Evolutionary conservation across 2,329 filamentous ascomycete genomes (phyloP).

Genomic region (Microdochium paspali): DNA sequence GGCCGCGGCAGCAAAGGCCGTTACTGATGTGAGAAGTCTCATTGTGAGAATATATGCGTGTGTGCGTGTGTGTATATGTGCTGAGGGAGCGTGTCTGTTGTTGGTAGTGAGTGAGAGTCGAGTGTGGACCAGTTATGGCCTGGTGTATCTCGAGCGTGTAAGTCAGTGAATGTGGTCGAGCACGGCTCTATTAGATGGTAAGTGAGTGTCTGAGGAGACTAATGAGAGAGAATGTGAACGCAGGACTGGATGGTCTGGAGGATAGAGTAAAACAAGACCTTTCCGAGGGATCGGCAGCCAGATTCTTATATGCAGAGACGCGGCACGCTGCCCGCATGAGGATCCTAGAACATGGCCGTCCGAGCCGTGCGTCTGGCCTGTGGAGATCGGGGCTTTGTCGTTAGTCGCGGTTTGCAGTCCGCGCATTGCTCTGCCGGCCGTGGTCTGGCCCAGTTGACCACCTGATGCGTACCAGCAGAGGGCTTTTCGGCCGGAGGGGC

Average conservation of each 20-base stretch:
- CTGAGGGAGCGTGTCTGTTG: not conserved
- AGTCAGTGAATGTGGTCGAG: not conserved
- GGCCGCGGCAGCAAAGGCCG: not conserved
- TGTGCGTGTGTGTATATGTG: not conserved
- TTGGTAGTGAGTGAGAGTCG: not conserved
- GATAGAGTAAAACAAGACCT: not conserved
- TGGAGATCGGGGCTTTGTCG: too few species aligned
- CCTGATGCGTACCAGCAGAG: not conserved
- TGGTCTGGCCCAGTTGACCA: too few species aligned
- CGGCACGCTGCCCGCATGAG: not conserved
- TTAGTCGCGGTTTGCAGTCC: too few species aligned
- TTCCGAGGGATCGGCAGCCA: not conserved
- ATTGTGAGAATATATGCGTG: not conserved
- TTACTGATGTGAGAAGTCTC: not conserved
- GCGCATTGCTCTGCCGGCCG: too few species aligned
- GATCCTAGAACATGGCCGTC: too few species aligned
- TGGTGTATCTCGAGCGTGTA: not conserved
- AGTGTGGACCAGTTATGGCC: not conserved
- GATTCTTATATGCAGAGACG: not conserved
- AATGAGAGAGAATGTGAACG: not conserved
- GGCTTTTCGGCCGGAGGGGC: not conserved
- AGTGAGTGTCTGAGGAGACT: not conserved
- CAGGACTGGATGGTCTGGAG: not conserved
- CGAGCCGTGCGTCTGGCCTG: too few species aligned
- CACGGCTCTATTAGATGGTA: not conserved